Evolutionary conservation across 176 grass and related monocot genomes (phyloP).

Genomic region (Eremochloa ophiuroides): DNA sequence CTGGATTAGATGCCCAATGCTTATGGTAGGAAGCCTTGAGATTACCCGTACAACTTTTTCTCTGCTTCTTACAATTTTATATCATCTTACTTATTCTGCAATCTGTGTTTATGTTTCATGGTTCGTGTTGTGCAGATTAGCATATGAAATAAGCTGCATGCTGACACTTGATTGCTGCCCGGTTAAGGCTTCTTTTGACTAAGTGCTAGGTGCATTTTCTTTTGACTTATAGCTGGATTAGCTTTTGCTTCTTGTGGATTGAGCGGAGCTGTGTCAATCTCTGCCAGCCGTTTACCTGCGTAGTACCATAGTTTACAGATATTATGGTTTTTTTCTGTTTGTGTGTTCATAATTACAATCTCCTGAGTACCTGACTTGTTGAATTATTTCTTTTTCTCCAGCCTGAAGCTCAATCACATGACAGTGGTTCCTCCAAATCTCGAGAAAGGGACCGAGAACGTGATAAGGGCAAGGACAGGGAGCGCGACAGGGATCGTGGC

Average conservation of each 20-base stretch:
- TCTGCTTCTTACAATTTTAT: background rate
- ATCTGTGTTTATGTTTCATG: background rate
- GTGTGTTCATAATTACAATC: background rate
- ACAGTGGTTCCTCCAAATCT: constrained; percentile 70
- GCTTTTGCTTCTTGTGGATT: background rate
- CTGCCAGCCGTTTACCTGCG: background rate
- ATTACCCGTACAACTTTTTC: background rate
- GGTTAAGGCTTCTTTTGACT: background rate
- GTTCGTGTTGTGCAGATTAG: background rate
- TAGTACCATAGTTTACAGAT: background rate
- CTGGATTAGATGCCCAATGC: background rate
- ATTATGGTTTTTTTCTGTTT: background rate
- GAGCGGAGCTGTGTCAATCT: background rate
- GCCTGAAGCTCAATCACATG: constrained; percentile 43
- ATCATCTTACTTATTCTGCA: background rate
- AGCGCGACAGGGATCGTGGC: constrained; percentile 44
- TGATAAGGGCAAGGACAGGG: constrained; percentile 52
- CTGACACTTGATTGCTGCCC: background rate
- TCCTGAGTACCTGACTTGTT: background rate
- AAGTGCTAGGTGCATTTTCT: background rate
- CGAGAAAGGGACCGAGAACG: constrained; percentile 68
- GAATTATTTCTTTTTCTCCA: background rate
- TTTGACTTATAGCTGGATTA: background rate
- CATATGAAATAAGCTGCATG: background rate
- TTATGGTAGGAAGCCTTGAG: background rate